Evolutionary conservation across 2,329 filamentous ascomycete species (phyloP), one percentile per base, ranked within the genome.

Genomic region (Alternaria sp.): DNA sequence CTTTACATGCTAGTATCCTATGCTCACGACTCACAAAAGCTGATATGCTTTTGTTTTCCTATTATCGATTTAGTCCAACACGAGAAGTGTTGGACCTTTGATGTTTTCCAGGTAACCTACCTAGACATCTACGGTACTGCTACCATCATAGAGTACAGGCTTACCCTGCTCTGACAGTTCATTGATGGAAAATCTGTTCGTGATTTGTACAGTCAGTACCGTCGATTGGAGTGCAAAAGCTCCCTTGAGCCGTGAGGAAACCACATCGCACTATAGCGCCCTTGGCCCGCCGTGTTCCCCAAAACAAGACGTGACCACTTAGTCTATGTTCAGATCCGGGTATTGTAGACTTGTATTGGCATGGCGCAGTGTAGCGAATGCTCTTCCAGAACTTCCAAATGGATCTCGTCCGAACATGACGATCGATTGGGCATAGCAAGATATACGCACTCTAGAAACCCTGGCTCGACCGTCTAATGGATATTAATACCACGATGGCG

Each of bases 181-280:
- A 52, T 57, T 59, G 53, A 57, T 52, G 57, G 52, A 39, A 57
- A 60, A 46, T 46, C 20, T 28, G 22, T 28, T 47, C 26, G 18
- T 36, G 20, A 16, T 34, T 14, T 47, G 26, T 41, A 28, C 48
- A 52, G 18, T 42, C 18, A n/a, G 16, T 36, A 16, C 30, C 34
- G 32, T 61, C 47, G 22, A 65, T 54, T 68, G 64, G 65, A 51
- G 59, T 54, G 20, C 20, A 26, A 47, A 39, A 11, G 48, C 67
- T 75, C 72, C 72, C 49, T 73, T 75, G 63, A 66, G 64, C 72
- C 71, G 71, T 57, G 43, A 44, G 39, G 34, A 61, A 61, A 54
- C 20, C 32, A 41, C n/a, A 22, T 48, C 34, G 39, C 51, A 73
- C 61, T 72, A 49, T 70, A 64, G 30, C n/a, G 52, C 14, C 12